Evolutionary conservation across 805 yeast genomes (phyloP).

Genomic region (Yamadazyma tumulicola): DNA sequence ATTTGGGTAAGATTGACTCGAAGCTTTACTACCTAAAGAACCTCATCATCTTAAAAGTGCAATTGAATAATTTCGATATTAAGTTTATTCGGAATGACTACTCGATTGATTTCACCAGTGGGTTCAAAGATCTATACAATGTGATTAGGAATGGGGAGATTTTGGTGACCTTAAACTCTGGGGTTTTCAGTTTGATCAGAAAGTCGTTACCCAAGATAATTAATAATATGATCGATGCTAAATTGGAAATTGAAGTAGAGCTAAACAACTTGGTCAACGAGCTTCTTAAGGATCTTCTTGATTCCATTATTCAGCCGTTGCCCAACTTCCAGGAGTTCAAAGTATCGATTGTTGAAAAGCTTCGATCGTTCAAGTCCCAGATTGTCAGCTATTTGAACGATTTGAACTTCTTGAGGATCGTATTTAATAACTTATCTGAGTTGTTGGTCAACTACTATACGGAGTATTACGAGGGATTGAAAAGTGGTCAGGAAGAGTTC

Average conservation of each 20-base stretch:
- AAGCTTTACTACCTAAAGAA: constrained; percentile 70
- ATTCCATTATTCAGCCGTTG: constrained; percentile 45
- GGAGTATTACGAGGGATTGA: constrained; percentile 20
- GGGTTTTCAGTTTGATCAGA: constrained; percentile 49
- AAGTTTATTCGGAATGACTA: constrained; percentile 70
- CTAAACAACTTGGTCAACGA: constrained; percentile 67
- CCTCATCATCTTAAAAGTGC: constrained; percentile 64
- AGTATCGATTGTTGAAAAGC: constrained; percentile 45
- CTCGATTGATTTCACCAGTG: constrained; percentile 72
- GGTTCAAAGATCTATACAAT: constrained; percentile 49
- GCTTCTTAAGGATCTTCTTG: constrained; percentile 52
- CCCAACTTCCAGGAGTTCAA: constrained; percentile 31
- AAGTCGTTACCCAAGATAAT: constrained; percentile 78
- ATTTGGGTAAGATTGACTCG: constrained; percentile 53
- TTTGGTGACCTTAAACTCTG: constrained; percentile 32
- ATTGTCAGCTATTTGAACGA: constrained; percentile 58
- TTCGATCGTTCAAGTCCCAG: constrained; percentile 55
- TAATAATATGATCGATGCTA: constrained; percentile 76
- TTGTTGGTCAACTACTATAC: constrained; percentile 38
- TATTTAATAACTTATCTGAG: constrained; percentile 34
- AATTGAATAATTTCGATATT: constrained; percentile 72
- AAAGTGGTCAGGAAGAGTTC: constrained; percentile 33
- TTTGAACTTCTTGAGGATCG: constrained; percentile 31
- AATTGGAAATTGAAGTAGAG: constrained; percentile 66
- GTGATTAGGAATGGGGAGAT: constrained; percentile 41